These are phyloP conservation scores for Stachybotrys chlorohalonatus DNA, from an alignment of 2,329 filamentous ascomycete species.

Conservation along the genomic window DNA sequence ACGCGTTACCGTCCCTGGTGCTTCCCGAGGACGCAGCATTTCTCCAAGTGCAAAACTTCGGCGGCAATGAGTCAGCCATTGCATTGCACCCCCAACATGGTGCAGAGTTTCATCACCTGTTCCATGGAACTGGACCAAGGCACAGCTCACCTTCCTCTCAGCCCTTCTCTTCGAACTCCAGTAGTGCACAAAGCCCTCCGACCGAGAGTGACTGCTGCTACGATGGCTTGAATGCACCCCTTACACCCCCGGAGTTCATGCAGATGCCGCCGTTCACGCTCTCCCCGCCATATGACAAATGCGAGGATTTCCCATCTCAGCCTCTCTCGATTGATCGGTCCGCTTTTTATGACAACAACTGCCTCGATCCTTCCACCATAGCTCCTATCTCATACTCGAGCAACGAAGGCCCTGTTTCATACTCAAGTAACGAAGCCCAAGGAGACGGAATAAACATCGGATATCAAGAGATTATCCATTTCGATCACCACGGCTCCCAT, in stretches of 20 bases:
- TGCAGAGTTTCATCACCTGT: neutral
- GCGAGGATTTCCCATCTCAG: neutral
- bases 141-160: conserved; percentile 28
- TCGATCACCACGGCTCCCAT: conserved; percentile 4
- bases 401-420: neutral
- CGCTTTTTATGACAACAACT: neutral
- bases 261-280: conserved; percentile 17
- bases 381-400: neutral
- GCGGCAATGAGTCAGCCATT: neutral
- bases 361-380: neutral
- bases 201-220: conserved; percentile 29
- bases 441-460: neutral
- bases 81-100: neutral
- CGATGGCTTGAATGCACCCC: conserved; percentile 18
- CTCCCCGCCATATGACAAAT: neutral
- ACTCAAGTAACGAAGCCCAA: neutral
- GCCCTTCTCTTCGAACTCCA: conserved; percentile 24
- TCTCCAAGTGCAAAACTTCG: neutral
- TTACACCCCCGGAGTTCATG: conserved; percentile 26
- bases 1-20: neutral
- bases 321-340: neutral
- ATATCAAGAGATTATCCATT: neutral
- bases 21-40: neutral
- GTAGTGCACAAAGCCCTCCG: conserved; percentile 26
- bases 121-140: neutral